Evolutionary conservation across 1,139 yeast species (phyloP), one percentile per base, ranked within the genome.

Genomic region (Protomyces inundatus): DNA sequence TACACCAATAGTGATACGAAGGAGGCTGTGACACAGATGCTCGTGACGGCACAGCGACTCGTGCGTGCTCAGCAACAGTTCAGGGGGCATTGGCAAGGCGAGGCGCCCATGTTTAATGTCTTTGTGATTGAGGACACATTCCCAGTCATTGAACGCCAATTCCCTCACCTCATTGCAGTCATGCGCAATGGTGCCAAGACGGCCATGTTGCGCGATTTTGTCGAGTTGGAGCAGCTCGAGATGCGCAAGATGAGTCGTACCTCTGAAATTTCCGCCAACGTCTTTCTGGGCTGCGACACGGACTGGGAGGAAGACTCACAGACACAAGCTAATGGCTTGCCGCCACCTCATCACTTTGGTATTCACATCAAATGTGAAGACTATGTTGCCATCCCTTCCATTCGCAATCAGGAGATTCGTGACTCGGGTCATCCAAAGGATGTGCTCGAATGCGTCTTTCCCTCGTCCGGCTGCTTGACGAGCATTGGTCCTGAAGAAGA

Each of bases 161-260:
- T 54, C 37, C 64, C 67, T 3, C 65, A 61, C 12, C 56, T 66
- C n/a, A 69, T 69, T 14, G 67, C 69, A 2, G 52, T 61, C 46
- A 58, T 63, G 40, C 50, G 66, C 4, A 35, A 55, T 6, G 71
- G 71, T 53, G 54, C 48, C 35, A 32, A 33, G 7, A 46, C 53
- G 50, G 16, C 61, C 5, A 23, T 48, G 4, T 62, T 37, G 32
- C 54, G 12, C 61, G 66, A 89, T 70, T 85, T 86, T 71, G 78
- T 82, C 45, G 80, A 84, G 65, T 84, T 87, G 70, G 98, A 91
- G 72, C 84, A 88, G 66, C 79, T 88, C 9, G 97, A 90, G 73
- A 86, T 90, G 67, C 79, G 90, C 2, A 83, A 83, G 71, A 88
- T 91, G 93, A 86, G 97, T 0, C 79, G 89, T 1, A 95, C 96